phyloP scores from a whole-genome alignment of 148 eudicot species.

The Chenopodium album region DNA sequence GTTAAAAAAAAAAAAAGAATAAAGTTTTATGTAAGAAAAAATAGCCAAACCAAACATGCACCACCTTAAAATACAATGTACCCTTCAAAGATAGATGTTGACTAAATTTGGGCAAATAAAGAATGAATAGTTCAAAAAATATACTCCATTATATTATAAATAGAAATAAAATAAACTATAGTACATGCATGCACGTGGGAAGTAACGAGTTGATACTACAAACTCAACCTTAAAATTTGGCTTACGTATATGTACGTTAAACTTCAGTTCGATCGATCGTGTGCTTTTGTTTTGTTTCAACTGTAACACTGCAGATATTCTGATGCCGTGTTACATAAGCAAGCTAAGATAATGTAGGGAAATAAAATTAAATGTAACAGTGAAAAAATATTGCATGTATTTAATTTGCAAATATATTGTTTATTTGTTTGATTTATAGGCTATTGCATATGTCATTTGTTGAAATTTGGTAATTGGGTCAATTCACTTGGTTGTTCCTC shows the following conservation, averaged over 20 bases:
- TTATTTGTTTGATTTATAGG: conserved; percentile 3
- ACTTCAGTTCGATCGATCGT: not conserved
- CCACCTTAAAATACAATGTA: conserved; percentile 23
- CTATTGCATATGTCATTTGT: not conserved
- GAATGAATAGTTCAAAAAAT: not conserved
- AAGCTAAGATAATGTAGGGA: too few species aligned
- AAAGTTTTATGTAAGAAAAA: not conserved
- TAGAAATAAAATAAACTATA: not conserved
- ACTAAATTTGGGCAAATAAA: conserved; percentile 7
- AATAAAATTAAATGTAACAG: too few species aligned
- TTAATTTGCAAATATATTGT: not conserved
- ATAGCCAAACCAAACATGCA: not conserved
- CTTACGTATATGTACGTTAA: not conserved
- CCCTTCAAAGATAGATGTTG: conserved; percentile 5
- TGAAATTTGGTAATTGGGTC: not conserved
- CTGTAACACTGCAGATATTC: not conserved
- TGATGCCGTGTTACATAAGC: not conserved
- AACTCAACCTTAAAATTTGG: not conserved
- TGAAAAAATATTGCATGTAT: too few species aligned
- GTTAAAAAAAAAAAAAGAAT: not conserved
- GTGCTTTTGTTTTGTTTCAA: not conserved
- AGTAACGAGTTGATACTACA: not conserved
- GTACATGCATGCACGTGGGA: conserved; percentile 17
- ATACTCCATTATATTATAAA: not conserved
- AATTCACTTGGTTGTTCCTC: conserved; percentile 24